Evolutionary conservation across 1,284 basidiomycete species (phyloP).

Genomic region (Pseudozyma flocculosa): DNA sequence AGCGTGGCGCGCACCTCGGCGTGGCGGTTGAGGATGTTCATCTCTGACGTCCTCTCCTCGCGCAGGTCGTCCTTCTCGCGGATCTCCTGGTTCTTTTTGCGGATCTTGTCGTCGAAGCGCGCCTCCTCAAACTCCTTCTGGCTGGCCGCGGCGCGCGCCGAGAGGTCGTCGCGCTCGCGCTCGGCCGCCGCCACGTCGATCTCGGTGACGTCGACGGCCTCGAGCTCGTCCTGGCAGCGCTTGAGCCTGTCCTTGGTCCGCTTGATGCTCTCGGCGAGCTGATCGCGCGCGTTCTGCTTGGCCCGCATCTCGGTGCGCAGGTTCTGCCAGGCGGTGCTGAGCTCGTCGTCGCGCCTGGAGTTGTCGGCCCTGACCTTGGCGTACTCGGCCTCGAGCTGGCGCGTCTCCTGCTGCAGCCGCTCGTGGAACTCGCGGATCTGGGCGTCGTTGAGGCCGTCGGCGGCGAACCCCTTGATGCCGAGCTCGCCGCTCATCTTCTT

Average conservation of each 20-base stretch:
- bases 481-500: conserved; percentile 70
- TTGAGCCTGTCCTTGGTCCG: conserved; percentile 36
- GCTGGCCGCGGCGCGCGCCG: conserved; percentile 18
- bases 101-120: conserved; percentile 72
- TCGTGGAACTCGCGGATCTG: conserved; percentile 70
- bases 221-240: conserved; percentile 42
- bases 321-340: conserved; percentile 33
- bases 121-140: conserved; percentile 34
- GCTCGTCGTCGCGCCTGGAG: conserved; percentile 24
- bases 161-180: conserved; percentile 24
- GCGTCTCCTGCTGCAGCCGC: conserved; percentile 28
- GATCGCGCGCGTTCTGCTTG: conserved; percentile 38
- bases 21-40: conserved; percentile 74
- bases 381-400: conserved; percentile 29
- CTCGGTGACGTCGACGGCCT: conserved; percentile 17
- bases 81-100: conserved; percentile 65
- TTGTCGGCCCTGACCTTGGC: conserved; percentile 15
- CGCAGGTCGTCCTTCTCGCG: conserved; percentile 70
- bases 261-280: conserved; percentile 25
- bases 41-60: conserved; percentile 72
- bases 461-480: conserved; percentile 73
- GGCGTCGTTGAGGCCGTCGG: conserved; percentile 67
- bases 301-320: conserved; percentile 28
- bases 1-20: conserved; percentile 80
- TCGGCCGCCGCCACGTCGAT: conserved; percentile 30